Conservation (phyloP, 2,329 filamentous ascomycete genomes). For the Alternaria solani region DNA sequence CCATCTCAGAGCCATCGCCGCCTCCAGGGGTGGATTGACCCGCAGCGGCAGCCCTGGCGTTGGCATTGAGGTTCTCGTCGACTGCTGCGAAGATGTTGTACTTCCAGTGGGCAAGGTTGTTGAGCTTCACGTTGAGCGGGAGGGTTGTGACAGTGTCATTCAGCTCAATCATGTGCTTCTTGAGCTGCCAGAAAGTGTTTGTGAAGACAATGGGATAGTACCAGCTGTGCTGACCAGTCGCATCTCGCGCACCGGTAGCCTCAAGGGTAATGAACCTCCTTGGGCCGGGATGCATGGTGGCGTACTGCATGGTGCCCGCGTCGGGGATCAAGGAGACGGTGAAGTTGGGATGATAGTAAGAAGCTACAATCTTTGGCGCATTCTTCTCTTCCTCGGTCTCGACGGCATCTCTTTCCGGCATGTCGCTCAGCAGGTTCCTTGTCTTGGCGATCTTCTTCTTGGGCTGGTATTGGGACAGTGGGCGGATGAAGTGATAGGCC, state of each 20-base stretch:
- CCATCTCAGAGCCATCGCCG: constrained; percentile 91
- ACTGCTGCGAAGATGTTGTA: constrained; percentile 85
- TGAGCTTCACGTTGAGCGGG: constrained; percentile 82
- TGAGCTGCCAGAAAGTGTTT: constrained; percentile 98
- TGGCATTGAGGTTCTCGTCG: constrained; percentile 87
- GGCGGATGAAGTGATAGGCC: constrained; percentile 84
- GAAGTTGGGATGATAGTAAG: constrained; percentile 95
- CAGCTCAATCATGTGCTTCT: constrained; percentile 85
- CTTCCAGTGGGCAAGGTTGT: constrained; percentile 86
- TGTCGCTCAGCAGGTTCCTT: constrained; percentile 75
- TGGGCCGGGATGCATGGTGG: constrained; percentile 73
- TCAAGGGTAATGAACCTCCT: constrained; percentile 83
- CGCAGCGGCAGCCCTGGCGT: constrained; percentile 76
- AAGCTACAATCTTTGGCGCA: constrained; percentile 74
- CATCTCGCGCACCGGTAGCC: constrained; percentile 80
- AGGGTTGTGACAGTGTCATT: constrained; percentile 87
- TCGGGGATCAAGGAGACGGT: constrained; percentile 88
- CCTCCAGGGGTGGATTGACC: constrained; percentile 76
- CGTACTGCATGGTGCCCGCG: constrained; percentile 73
- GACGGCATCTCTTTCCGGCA: constrained; percentile 57
- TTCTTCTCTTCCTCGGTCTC: constrained; percentile 61
- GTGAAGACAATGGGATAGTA: constrained; percentile 90
- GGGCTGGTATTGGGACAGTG: constrained; percentile 86
- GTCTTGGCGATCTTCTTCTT: constrained; percentile 92
- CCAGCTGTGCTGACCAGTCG: constrained; percentile 86